Evolutionary conservation across 2,329 filamentous ascomycete species (phyloP).

Genomic region (Colletotrichum sidae): DNA sequence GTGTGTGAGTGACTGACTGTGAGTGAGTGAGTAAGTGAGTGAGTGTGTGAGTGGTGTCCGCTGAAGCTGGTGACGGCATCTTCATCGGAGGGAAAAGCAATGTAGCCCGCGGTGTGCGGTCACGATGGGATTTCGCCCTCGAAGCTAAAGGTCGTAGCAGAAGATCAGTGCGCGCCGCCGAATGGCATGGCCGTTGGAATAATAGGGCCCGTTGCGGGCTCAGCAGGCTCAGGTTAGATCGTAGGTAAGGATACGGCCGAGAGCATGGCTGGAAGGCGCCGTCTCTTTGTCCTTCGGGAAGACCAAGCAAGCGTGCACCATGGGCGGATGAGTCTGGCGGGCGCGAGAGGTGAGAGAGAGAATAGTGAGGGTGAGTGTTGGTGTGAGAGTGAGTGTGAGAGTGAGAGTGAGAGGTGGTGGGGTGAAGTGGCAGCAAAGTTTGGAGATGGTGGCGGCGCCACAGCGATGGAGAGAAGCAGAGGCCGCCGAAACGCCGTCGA

Average conservation of each 20-base stretch:
- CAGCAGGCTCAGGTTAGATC: constrained; percentile 12
- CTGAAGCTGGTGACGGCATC: constrained; percentile 7
- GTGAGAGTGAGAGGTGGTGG: neutral
- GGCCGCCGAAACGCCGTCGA: constrained; percentile 25
- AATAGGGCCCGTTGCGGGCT: constrained; percentile 28
- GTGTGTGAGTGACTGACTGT: too few relatives aligned
- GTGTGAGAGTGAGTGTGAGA: neutral
- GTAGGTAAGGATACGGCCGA: constrained; percentile 35
- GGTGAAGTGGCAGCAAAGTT: constrained; percentile 19
- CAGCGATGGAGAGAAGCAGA: constrained; percentile 3
- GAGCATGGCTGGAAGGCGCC: constrained; percentile 32
- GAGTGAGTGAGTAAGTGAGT: too few relatives aligned
- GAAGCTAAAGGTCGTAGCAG: constrained; percentile 5
- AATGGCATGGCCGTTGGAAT: constrained; percentile 24
- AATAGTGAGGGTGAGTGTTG: neutral
- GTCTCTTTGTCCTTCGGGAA: constrained; percentile 35
- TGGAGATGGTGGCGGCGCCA: constrained; percentile 17
- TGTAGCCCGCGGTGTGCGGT: constrained; percentile 5
- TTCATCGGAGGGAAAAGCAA: constrained; percentile 24
- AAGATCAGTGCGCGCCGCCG: constrained; percentile 6
- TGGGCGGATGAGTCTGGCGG: too few relatives aligned
- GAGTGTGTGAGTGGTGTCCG: too few relatives aligned
- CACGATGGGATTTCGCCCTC: constrained; percentile 5
- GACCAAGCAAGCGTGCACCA: constrained; percentile 24
- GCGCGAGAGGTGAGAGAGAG: too few relatives aligned